Evolutionary conservation across 2,329 filamentous ascomycete species (phyloP).

Genomic region (Phialocephala sp.): DNA sequence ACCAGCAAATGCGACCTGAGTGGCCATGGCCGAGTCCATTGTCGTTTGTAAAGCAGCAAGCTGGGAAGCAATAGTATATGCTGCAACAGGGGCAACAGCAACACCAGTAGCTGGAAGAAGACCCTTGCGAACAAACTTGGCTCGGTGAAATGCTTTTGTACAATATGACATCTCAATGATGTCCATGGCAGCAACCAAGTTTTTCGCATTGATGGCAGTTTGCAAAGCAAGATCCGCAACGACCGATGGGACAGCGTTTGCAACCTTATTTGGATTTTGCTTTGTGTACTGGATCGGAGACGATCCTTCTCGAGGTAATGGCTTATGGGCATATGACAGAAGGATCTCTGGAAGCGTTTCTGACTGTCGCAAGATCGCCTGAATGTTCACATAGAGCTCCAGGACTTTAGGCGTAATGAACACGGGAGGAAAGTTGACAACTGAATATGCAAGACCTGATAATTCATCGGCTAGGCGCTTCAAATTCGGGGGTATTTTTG

Average conservation of each 20-base stretch:
- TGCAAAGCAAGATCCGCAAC: constrained; percentile 77
- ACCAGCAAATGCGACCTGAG: constrained; percentile 78
- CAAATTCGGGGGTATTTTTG: constrained; percentile 27
- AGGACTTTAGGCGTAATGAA: constrained; percentile 80
- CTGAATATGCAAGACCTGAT: constrained; percentile 67
- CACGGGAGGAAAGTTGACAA: constrained; percentile 76
- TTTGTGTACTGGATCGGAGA: constrained; percentile 63
- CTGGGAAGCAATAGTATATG: constrained; percentile 73
- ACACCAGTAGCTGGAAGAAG: constrained; percentile 63
- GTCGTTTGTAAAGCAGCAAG: constrained; percentile 70
- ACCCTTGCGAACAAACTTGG: constrained; percentile 70
- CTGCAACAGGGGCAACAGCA: constrained; percentile 65
- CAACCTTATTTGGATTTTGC: constrained; percentile 70
- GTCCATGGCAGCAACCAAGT: constrained; percentile 78
- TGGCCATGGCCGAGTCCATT: constrained; percentile 79
- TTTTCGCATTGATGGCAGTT: constrained; percentile 78
- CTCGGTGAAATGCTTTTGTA: constrained; percentile 67
- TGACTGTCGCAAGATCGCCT: constrained; percentile 73
- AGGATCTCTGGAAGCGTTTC: constrained; percentile 82
- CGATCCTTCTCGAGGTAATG: constrained; percentile 63
- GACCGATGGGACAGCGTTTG: constrained; percentile 73
- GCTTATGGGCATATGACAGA: constrained; percentile 83
- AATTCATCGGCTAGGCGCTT: constrained; percentile 52
- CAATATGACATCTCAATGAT: constrained; percentile 74
- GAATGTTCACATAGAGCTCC: constrained; percentile 75